A percentile compares a stretch with the other conserved stretches of the same genome.
phyloP scores from a whole-genome alignment of 164 flowering plant species.

The Stephania yunnanensis region DNA sequence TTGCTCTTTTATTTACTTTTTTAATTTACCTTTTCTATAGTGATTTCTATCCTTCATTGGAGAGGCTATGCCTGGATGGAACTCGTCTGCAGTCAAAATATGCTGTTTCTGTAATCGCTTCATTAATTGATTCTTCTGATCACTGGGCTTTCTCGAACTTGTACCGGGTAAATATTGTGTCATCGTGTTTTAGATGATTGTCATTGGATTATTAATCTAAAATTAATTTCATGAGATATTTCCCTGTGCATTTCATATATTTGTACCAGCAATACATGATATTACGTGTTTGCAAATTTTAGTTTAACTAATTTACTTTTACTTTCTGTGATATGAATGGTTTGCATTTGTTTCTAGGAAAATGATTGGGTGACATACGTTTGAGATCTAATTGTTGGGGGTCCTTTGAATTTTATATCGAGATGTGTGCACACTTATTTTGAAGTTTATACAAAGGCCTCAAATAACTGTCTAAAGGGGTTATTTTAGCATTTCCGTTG shows the following conservation, averaged over 20 bases:
- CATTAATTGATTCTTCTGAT: constrained; percentile 40
- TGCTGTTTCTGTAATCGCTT: constrained; percentile 74
- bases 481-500: too few relatives aligned
- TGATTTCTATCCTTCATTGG: constrained; percentile 50
- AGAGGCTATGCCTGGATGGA: constrained; percentile 73
- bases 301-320: background rate
- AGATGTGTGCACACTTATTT: too few relatives aligned
- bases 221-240: background rate
- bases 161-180: constrained; percentile 43
- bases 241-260: background rate
- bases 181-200: background rate
- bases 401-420: too few relatives aligned
- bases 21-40: constrained; percentile 24
- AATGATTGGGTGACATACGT: too few relatives aligned
- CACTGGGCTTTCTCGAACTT: constrained; percentile 37
- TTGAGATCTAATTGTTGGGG: too few relatives aligned
- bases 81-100: constrained; percentile 72
- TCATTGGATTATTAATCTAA: background rate
- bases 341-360: background rate
- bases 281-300: background rate
- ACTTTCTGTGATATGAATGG: background rate
- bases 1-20: background rate
- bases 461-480: too few relatives aligned
- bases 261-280: background rate
- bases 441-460: too few relatives aligned